Conservation (phyloP, 306 rosid genomes). For the Medicago ruthenica region DNA sequence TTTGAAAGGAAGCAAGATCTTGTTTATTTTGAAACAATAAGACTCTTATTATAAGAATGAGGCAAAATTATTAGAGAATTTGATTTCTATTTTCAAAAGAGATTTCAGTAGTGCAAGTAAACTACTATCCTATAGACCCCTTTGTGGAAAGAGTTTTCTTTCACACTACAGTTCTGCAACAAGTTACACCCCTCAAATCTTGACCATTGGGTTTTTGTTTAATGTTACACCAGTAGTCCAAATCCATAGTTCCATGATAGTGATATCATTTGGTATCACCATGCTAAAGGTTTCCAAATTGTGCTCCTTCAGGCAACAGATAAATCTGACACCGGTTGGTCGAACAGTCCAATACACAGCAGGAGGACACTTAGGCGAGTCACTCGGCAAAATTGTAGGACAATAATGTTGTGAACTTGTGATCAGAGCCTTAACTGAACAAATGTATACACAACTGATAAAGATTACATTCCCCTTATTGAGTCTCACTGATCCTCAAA, state of each 20-base stretch:
- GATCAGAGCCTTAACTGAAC: neutral
- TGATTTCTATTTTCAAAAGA: too few species aligned
- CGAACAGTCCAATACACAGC: too few species aligned
- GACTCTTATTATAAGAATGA: too few species aligned
- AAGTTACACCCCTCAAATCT: neutral
- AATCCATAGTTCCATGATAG: neutral
- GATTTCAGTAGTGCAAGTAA: neutral
- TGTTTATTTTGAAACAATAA: too few species aligned
- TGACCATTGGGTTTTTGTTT: neutral
- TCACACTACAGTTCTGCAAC: neutral
- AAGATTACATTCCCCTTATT: conserved; percentile 1
- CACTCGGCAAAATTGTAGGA: neutral
- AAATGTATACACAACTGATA: conserved; percentile 12
- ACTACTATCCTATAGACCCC: neutral
- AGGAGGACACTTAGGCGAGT: neutral
- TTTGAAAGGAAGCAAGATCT: too few species aligned
- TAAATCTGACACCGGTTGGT: too few species aligned
- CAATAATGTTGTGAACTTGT: neutral
- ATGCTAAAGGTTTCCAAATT: too few species aligned
- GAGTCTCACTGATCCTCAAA: conserved; percentile 35
- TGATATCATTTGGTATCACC: too few species aligned
- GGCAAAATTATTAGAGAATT: too few species aligned
- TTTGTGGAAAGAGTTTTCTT: too few species aligned
- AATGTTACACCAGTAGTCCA: neutral
- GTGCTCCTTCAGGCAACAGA: neutral